Conservation (phyloP, 306 rosid species). For the Rosa chinensis region DNA sequence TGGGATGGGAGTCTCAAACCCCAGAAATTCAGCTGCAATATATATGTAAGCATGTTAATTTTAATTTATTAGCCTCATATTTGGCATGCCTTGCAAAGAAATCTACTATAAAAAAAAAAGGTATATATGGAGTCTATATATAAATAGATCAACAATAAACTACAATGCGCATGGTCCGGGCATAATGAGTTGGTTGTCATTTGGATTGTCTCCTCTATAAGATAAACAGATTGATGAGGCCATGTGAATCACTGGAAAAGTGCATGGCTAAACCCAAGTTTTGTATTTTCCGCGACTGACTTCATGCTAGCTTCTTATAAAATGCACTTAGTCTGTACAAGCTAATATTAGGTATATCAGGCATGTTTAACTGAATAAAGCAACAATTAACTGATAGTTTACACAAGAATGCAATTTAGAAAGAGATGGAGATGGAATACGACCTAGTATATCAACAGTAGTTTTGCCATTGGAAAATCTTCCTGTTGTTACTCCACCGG, state of each 20-base stretch:
- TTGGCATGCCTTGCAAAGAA: not conserved
- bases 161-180: too few species aligned
- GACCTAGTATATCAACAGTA: conserved; percentile 18
- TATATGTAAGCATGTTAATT: too few species aligned
- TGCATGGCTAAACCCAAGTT: too few species aligned
- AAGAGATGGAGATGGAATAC: not conserved
- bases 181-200: too few species aligned
- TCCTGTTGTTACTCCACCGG: conserved; percentile 40
- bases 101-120: not conserved
- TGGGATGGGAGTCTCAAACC: conserved; percentile 16
- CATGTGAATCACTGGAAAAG: too few species aligned
- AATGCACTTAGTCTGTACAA: not conserved
- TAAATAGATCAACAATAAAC: too few species aligned
- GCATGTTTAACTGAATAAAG: not conserved
- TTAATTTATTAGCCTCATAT: not conserved
- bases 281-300: too few species aligned
- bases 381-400: not conserved
- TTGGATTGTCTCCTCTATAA: too few species aligned
- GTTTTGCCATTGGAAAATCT: conserved; percentile 56
- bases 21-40: conserved; percentile 23
- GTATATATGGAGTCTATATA: too few species aligned
- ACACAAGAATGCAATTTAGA: not conserved
- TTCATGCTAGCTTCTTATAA: not conserved
- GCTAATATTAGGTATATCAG: not conserved
- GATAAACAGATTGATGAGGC: too few species aligned